Evolutionary conservation across 73 alveolate genomes (phyloP), one percentile per base, ranked within the genome.

Genomic region (Paramecium primaurelia): DNA sequence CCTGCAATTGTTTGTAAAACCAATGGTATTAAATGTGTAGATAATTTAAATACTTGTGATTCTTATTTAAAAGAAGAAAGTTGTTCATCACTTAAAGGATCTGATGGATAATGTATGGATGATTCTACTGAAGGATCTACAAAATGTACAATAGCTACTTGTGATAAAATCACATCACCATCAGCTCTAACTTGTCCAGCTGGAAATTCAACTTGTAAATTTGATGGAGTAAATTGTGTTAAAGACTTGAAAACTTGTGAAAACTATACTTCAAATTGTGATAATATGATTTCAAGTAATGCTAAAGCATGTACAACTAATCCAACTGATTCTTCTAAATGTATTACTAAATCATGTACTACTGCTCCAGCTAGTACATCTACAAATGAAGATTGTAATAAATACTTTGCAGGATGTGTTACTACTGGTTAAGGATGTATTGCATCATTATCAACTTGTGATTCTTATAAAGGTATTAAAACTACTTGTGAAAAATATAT

Each of bases 371-470:
- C 49, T 44, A 45, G 16, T 10, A 14, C 38, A 3, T n/a, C 75
- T 4, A 20, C 91, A 2, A 40, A 80, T 80, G 45, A 14, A 5
- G 54, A 40, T 14, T 80, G 91, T 22, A 64, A 8, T 4, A 47
- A 14, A 25, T 80, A 44, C 49, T 18, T 45, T 6, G 14, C 5
- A 10, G 71, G 77, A 2, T 80, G 91, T 25, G 30, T 45, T 7
- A 44, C 91, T 20, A 80, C 49, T 10, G 91, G 91, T 25, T 11
- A 45, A 8, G 91, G 91, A 49, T 80, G 91, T n/a, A 47, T 80
- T 45, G 47, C 28, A 2, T 16, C 30, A 10, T 20, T 28, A 44
- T n/a, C 71, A 8, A 26, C 71, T 6, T 80, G 91, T 42, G 20
- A 10, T 45, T 7, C 71, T 4, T 80, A 80, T 26, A 44, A 20